Conservation (phyloP, 139 green algal species). For the Picochlorum sp. region DNA sequence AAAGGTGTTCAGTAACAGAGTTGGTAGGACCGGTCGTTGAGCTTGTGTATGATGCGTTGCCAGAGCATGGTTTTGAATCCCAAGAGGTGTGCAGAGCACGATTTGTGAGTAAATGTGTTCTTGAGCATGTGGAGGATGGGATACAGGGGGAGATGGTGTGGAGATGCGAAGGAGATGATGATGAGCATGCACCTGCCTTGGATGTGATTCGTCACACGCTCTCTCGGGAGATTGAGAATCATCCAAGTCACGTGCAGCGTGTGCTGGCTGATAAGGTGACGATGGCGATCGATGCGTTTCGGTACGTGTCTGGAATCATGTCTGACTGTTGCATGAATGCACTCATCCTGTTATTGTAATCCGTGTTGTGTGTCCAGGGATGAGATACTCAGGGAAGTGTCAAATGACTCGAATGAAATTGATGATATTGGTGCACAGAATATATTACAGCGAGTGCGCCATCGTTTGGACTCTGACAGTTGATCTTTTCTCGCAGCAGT, state of each 20-base stretch:
- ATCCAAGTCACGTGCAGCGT: background rate
- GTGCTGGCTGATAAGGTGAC: background rate
- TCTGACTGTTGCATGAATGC: background rate
- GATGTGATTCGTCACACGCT: constrained; percentile 4
- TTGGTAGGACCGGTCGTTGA: too few species aligned
- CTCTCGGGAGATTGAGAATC: background rate
- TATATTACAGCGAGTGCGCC: background rate
- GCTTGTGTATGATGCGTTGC: too few species aligned
- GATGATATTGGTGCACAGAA: background rate
- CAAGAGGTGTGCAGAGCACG: too few species aligned
- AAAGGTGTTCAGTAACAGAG: too few species aligned
- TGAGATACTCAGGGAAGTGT: background rate
- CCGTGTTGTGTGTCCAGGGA: background rate
- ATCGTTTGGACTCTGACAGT: background rate
- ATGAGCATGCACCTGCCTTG: background rate
- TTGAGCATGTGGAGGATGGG: too few species aligned
- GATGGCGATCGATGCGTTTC: background rate
- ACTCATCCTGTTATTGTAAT: background rate
- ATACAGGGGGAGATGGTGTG: too few species aligned
- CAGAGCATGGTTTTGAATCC: too few species aligned
- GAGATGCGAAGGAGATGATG: too few species aligned
- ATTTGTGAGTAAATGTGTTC: too few species aligned
- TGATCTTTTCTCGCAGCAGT: too few species aligned
- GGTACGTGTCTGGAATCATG: background rate
- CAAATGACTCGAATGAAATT: background rate